These are phyloP conservation scores for Suillus plorans DNA, from an alignment of 768 basidiomycete genomes.

Conservation along the genomic window DNA sequence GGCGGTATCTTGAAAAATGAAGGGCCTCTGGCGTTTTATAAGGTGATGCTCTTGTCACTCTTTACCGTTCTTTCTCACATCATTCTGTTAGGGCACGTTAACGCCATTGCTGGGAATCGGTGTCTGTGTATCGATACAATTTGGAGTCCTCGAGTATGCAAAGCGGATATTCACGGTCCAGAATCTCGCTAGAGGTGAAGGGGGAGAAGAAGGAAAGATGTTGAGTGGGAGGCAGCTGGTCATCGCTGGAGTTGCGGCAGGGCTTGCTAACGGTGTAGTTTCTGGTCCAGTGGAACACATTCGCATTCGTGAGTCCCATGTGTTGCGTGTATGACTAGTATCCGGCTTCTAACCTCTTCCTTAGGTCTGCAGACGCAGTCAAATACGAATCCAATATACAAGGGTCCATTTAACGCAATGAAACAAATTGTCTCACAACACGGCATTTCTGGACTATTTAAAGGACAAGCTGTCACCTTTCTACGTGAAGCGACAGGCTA, in stretches of 20 bases:
- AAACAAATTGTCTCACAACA: slow-evolving; percentile 75
- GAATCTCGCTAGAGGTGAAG: slow-evolving; percentile 58
- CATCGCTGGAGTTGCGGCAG: slow-evolving; percentile 78
- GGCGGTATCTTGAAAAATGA: slow-evolving; percentile 89
- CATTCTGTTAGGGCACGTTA: slow-evolving; percentile 68
- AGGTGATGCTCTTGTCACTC: slow-evolving; percentile 46
- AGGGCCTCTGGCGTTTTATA: slow-evolving; percentile 93
- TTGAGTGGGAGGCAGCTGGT: slow-evolving; percentile 69
- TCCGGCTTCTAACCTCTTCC: not conserved
- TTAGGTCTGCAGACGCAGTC: slow-evolving; percentile 91
- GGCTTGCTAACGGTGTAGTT: slow-evolving; percentile 87
- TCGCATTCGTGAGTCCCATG: slow-evolving; percentile 75
- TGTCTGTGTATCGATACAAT: slow-evolving; percentile 94
- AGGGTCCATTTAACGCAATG: slow-evolving; percentile 86
- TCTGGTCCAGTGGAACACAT: slow-evolving; percentile 98
- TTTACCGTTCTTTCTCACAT: slow-evolving; percentile 6
- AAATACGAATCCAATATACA: slow-evolving; percentile 69
- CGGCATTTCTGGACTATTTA: slow-evolving; percentile 86
- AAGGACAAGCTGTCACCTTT: slow-evolving; percentile 89
- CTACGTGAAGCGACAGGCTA: slow-evolving; percentile 81
- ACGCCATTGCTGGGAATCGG: slow-evolving; percentile 91
- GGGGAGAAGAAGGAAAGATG: slow-evolving; percentile 62
- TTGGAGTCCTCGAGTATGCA: slow-evolving; percentile 82
- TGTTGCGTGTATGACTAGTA: not conserved
- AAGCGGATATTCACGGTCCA: slow-evolving; percentile 75